Evolutionary conservation across 169 alveolate species (phyloP), one percentile per base, ranked within the genome.

Genomic region (Neospora caninum): DNA sequence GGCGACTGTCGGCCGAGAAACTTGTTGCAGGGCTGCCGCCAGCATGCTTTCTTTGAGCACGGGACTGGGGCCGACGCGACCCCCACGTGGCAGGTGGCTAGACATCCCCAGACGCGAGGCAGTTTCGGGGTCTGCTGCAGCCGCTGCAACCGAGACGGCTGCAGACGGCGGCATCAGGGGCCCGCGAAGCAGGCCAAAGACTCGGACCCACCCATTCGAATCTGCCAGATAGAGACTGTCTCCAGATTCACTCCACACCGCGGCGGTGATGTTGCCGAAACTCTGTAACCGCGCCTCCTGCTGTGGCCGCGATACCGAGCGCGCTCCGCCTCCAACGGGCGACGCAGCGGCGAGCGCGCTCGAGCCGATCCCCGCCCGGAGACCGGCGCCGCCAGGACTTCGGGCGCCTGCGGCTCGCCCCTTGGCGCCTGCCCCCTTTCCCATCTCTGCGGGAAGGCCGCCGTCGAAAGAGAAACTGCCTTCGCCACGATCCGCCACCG

Each of bases 81-180:
- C 43, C 43, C 31, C 43, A 6, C 39, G 43, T 0, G 86, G 43
- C 10, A 16, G 39, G 49, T n/a, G 86, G n/a, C 43, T 29, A 10
- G 45, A 38, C 22, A 29, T 29, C 67, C 89, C 89, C 18, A 78
- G 86, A 2, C 86, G 39, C 1, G 86, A 13, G 31, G 73, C 25
- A 0, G 94, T 69, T 18, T 80, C 94, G 29, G 94, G 34, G 18
- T 87, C 89, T 38, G 89, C 80, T 0, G 58, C 82, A 20, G 94
- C 91, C 41, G 88, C 94, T 9, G 94, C 91, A 38, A 92, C 94
- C 38, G 88, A 88, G 36, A 88, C 94, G 31, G 88, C 92, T 38
- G 88, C 92, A 18, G 94, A 83, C 49, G 94, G 94, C 25, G 94
- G 73, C 92, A 92, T 84, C 42, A 92, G 92, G n/a, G 94, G 94